Conservation (phyloP, 257 asterid genomes). For the Cynanchum wilfordii region DNA sequence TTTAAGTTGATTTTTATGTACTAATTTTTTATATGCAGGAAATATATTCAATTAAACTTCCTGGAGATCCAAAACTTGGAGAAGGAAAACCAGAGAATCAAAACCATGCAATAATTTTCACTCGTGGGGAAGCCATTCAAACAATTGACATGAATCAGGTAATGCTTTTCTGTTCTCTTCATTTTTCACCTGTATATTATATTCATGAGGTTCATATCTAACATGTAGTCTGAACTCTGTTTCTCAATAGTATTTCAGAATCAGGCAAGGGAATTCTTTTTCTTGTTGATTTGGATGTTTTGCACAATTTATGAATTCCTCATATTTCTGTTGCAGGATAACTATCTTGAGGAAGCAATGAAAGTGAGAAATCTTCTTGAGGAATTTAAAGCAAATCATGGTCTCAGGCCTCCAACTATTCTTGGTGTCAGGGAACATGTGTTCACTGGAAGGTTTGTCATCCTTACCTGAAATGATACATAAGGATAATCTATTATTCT, state of each 20-base stretch:
- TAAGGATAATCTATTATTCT: not conserved
- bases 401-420: slow-evolving; percentile 94
- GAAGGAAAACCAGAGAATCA: slow-evolving; percentile 99
- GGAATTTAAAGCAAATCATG: slow-evolving; percentile 87
- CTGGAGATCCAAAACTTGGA: slow-evolving; percentile 99
- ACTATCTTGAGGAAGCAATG: slow-evolving; percentile 99
- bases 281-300: not conserved
- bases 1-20: not conserved
- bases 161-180: slow-evolving; percentile 15
- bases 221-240: not conserved
- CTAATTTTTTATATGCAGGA: slow-evolving; percentile 39
- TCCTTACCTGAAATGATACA: not conserved
- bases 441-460: slow-evolving; percentile 91
- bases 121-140: slow-evolving; percentile 97
- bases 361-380: slow-evolving; percentile 94
- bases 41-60: slow-evolving; percentile 89
- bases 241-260: not conserved
- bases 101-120: slow-evolving; percentile 89
- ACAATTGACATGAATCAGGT: slow-evolving; percentile 99
- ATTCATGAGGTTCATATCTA: not conserved
- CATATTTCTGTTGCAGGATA: slow-evolving; percentile 52
- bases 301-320: not conserved
- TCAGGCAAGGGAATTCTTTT: not conserved
- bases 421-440: slow-evolving; percentile 98
- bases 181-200: slow-evolving; percentile 4